A percentile compares a stretch with the other conserved stretches of the same genome.
These are phyloP conservation scores for Turnera subulata DNA, from an alignment of 345 rosid genomes.

Conservation along the genomic window DNA sequence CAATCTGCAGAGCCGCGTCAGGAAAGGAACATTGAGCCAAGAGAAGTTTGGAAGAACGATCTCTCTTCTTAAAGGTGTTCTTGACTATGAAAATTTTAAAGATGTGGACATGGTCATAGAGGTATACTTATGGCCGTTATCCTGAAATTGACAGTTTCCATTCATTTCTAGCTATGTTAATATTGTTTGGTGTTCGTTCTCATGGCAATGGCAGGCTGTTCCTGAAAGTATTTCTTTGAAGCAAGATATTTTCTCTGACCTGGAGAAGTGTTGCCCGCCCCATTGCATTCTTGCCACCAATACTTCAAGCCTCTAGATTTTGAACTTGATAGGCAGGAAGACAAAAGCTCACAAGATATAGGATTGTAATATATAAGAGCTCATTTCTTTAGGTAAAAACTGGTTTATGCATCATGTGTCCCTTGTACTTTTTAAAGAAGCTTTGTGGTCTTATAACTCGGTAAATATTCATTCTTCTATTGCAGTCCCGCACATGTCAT, in stretches of 20 bases:
- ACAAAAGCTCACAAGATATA: conserved; percentile 73
- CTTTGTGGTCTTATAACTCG: background rate
- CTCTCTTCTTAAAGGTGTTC: conserved; percentile 69
- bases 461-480: conserved; percentile 19
- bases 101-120: conserved; percentile 95
- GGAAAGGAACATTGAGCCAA: conserved; percentile 73
- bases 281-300: conserved; percentile 89
- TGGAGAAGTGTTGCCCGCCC: conserved; percentile 82
- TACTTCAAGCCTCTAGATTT: conserved; percentile 91
- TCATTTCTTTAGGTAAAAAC: conserved; percentile 85
- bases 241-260: no score
- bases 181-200: conserved; percentile 32
- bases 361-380: no score
- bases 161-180: conserved; percentile 1
- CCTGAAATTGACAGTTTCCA: no score
- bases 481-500: conserved; percentile 94
- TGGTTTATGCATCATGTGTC: background rate
- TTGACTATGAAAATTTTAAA: conserved; percentile 78
- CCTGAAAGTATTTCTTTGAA: conserved; percentile 83
- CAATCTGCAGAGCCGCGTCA: no score
- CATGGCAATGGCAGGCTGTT: conserved; percentile 85
- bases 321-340: conserved; percentile 76
- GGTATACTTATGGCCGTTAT: conserved; percentile 51
- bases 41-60: conserved; percentile 76
- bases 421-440: background rate